Evolutionary conservation across 345 rosid species (phyloP).

Genomic region (Camelina laxa): DNA sequence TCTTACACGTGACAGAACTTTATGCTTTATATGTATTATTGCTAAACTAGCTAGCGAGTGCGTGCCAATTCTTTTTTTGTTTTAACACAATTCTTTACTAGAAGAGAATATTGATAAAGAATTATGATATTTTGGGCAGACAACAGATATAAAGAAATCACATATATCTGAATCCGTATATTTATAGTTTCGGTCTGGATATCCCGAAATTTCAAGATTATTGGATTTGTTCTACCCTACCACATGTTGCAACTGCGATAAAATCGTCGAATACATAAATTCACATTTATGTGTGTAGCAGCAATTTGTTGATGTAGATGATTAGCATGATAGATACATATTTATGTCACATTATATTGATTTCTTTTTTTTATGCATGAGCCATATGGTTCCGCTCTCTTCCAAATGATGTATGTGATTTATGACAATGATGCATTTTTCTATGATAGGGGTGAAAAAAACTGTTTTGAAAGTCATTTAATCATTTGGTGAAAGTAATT

Average conservation of each 20-base stretch:
- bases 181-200: no score
- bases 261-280: neutral
- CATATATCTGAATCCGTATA: no score
- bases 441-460: neutral
- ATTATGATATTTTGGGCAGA: neutral
- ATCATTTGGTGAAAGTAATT: neutral
- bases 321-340: neutral
- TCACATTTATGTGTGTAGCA: neutral
- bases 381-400: neutral
- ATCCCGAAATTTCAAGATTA: neutral
- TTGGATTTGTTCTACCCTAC: neutral
- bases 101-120: no score
- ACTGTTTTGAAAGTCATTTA: no score
- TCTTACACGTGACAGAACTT: constrained; percentile 26
- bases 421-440: neutral
- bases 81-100: no score
- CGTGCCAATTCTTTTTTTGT: neutral
- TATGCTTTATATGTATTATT: neutral
- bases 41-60: neutral
- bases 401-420: neutral
- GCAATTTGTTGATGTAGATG: neutral
- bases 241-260: neutral
- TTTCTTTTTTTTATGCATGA: neutral
- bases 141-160: no score
- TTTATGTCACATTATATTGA: no score